Percentiles rank a stretch among this genome's conserved stretches.
Evolutionary conservation across 768 basidiomycete species (phyloP).

Genomic region (Boletellus sp.): DNA sequence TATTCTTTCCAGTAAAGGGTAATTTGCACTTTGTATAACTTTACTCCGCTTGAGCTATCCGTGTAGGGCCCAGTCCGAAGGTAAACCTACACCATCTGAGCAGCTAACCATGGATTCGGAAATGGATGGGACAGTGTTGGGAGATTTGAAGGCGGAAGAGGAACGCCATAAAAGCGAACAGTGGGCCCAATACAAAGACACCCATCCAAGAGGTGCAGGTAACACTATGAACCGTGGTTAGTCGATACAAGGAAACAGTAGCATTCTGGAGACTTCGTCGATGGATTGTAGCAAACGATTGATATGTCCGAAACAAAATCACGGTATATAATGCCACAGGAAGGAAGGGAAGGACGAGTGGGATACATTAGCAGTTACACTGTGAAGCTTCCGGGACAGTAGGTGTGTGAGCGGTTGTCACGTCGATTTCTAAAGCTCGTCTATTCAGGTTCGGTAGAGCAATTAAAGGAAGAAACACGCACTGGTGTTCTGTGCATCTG

Average conservation of each 20-base stretch:
- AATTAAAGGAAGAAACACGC: conserved; percentile 11
- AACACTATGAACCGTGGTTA: conserved; percentile 93
- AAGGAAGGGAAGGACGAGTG: conserved; percentile 1
- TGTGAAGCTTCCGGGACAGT: conserved; percentile 84
- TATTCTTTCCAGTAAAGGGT: conserved; percentile 87
- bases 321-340: conserved; percentile 25
- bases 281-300: conserved; percentile 13
- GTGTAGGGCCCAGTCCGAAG: conserved; percentile 61
- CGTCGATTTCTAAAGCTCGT: conserved; percentile 75
- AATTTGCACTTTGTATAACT: conserved; percentile 28
- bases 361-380: conserved; percentile 64
- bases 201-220: conserved; percentile 85
- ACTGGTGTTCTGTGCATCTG: conserved; percentile 53
- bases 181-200: conserved; percentile 87
- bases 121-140: conserved; percentile 71
- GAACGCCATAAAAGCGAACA: conserved; percentile 84
- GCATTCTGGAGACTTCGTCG: conserved; percentile 5
- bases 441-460: conserved; percentile 4
- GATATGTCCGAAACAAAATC: conserved; percentile 26
- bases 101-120: conserved; percentile 77
- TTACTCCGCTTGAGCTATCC: conserved; percentile 6
- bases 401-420: conserved; percentile 63
- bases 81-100: conserved; percentile 68
- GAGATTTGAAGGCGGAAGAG: conserved; percentile 67
- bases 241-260: conserved; percentile 7